Conservation (phyloP, 257 asterid species). For the Przewalskia tangutica region DNA sequence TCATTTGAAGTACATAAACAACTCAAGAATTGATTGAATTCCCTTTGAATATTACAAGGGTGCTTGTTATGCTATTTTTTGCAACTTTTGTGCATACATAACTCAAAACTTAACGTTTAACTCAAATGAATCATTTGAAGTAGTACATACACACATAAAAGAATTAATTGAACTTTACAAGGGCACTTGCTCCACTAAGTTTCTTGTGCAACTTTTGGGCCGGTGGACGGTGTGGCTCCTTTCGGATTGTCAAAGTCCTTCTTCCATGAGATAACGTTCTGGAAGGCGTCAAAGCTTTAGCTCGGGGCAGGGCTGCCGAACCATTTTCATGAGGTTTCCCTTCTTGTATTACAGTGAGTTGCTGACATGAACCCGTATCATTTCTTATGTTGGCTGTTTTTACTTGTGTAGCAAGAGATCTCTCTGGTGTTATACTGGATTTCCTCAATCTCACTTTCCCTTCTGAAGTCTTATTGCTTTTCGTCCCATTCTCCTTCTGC, state of each 20-base stretch:
- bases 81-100: slow-evolving; percentile 30
- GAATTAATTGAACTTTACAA: slow-evolving; percentile 32
- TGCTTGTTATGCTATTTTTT: slow-evolving; percentile 12
- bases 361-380: slow-evolving; percentile 24
- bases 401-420: slow-evolving; percentile 6
- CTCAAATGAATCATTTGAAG: slow-evolving; percentile 8
- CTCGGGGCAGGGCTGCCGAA: background rate
- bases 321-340: slow-evolving; percentile 10
- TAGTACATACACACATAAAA: no score
- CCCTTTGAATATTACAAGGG: background rate
- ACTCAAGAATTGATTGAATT: slow-evolving; percentile 43
- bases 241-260: slow-evolving; percentile 28
- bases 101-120: background rate
- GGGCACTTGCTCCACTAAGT: slow-evolving; percentile 10
- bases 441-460: slow-evolving; percentile 28
- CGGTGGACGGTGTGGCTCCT: slow-evolving; percentile 32
- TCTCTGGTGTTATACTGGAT: slow-evolving; percentile 24
- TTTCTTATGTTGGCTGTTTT: no score
- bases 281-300: slow-evolving; percentile 9
- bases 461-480: slow-evolving; percentile 16
- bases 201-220: slow-evolving; percentile 39
- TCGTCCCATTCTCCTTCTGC: slow-evolving; percentile 28
- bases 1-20: background rate
- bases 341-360: slow-evolving; percentile 43
- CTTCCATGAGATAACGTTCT: slow-evolving; percentile 21